Evolutionary conservation across 2,329 filamentous ascomycete species (phyloP).

Genomic region (Diaporthe sp.): DNA sequence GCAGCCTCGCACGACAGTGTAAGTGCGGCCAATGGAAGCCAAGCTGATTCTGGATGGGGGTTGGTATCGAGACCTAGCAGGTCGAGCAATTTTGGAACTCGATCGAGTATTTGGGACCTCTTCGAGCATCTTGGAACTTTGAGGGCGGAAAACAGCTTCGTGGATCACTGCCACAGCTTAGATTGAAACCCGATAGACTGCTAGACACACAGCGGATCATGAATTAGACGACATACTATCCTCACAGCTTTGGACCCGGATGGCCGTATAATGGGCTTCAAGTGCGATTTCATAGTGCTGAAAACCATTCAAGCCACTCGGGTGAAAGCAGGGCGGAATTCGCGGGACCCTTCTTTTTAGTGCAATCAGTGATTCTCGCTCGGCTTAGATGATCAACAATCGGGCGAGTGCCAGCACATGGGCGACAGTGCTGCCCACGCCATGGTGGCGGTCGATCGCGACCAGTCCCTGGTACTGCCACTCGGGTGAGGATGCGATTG

Average conservation of each 20-base stretch:
- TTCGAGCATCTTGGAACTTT: not conserved
- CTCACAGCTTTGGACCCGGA: not conserved
- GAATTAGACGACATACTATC: not conserved
- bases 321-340: constrained; percentile 7
- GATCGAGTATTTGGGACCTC: not conserved
- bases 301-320: not conserved
- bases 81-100: not conserved
- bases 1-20: not conserved
- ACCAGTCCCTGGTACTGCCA: too few species aligned
- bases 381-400: not conserved
- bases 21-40: not conserved
- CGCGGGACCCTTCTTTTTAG: constrained; percentile 1
- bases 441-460: constrained; percentile 12
- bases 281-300: not conserved
- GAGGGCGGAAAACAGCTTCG: not conserved
- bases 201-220: not conserved
- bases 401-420: constrained; percentile 2
- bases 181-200: not conserved
- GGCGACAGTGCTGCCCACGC: constrained; percentile 1
- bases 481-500: constrained; percentile 16
- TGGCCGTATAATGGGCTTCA: not conserved
- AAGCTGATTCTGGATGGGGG: not conserved
- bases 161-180: constrained; percentile 4
- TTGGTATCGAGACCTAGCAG: not conserved
- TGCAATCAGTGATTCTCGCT: not conserved